Evolutionary conservation across 495 filamentous ascomycete genomes (phyloP).

Genomic region (Trichoderma asperelloides): DNA sequence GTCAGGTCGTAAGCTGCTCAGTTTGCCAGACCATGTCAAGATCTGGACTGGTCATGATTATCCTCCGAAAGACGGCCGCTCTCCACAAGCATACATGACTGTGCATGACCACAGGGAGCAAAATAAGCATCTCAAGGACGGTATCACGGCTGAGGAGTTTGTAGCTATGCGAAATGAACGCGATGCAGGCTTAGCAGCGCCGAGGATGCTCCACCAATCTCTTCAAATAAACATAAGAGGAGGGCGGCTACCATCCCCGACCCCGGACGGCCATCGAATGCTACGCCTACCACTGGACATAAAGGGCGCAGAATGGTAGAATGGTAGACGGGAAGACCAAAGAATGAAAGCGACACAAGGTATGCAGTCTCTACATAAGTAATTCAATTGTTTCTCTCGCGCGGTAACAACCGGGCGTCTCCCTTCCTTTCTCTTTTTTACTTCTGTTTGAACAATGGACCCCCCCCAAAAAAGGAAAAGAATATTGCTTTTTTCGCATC

Average conservation of each 20-base stretch:
- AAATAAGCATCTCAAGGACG: slow-evolving; percentile 46
- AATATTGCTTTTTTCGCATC: too few relatives aligned
- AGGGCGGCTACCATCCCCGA: slow-evolving; percentile 35
- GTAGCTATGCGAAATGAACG: slow-evolving; percentile 36
- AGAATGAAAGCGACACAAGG: too few relatives aligned
- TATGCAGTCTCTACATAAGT: too few relatives aligned
- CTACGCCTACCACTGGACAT: slow-evolving; percentile 38
- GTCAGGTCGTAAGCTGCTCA: slow-evolving; percentile 38
- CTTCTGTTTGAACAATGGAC: too few relatives aligned
- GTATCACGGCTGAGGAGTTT: slow-evolving; percentile 37
- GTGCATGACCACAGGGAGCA: slow-evolving; percentile 38
- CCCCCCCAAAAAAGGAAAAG: too few relatives aligned
- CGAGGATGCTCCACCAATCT: slow-evolving; percentile 44
- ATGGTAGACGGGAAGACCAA: too few relatives aligned
- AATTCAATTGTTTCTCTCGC: too few relatives aligned
- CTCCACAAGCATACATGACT: slow-evolving; percentile 35
- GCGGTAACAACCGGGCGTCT: too few relatives aligned
- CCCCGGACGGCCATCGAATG: slow-evolving; percentile 26
- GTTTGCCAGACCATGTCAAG: slow-evolving; percentile 33
- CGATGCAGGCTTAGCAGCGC: slow-evolving; percentile 39
- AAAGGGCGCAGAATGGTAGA: slow-evolving; percentile 12
- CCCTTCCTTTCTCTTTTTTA: too few relatives aligned
- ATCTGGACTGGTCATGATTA: slow-evolving; percentile 48
- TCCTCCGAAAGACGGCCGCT: slow-evolving; percentile 22
- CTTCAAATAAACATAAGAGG: slow-evolving; percentile 53